These are phyloP conservation scores for Kandelia obovata DNA, from an alignment of 345 rosid species.

Conservation along the genomic window DNA sequence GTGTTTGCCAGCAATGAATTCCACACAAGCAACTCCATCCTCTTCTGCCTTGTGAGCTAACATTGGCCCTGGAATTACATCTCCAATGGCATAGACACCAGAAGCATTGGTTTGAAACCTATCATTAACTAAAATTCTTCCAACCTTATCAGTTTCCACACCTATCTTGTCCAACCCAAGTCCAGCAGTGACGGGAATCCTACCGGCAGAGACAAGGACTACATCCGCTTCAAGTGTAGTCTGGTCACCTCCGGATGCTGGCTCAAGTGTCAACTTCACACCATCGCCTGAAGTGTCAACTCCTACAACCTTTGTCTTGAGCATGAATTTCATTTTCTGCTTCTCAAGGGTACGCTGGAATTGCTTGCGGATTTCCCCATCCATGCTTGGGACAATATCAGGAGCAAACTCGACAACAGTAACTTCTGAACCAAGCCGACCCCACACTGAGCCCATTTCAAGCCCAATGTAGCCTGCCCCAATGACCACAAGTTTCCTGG, in stretches of 20 bases:
- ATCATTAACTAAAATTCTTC: conserved; percentile 75
- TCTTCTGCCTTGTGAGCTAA: conserved; percentile 99
- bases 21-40: conserved; percentile 98
- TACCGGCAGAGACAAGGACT: conserved; percentile 93
- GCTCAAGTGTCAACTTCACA: conserved; percentile 83
- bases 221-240: conserved; percentile 92
- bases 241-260: conserved; percentile 84
- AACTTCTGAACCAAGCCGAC: conserved; percentile 87
- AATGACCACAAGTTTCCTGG: conserved; percentile 90
- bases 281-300: conserved; percentile 68
- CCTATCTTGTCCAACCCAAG: conserved; percentile 89
- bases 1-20: conserved; percentile 91
- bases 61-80: conserved; percentile 99
- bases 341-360: conserved; percentile 91
- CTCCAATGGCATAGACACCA: conserved; percentile 89
- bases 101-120: conserved; percentile 77
- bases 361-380: conserved; percentile 92
- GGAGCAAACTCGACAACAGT: conserved; percentile 97
- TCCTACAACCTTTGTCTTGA: conserved; percentile 93
- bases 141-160: conserved; percentile 81
- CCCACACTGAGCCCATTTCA: conserved; percentile 99
- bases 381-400: conserved; percentile 94
- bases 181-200: conserved; percentile 84
- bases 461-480: conserved; percentile 99
- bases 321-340: conserved; percentile 98